phyloP scores from a whole-genome alignment of 2,329 filamentous ascomycete genomes.

The Sporothrix mexicana region DNA sequence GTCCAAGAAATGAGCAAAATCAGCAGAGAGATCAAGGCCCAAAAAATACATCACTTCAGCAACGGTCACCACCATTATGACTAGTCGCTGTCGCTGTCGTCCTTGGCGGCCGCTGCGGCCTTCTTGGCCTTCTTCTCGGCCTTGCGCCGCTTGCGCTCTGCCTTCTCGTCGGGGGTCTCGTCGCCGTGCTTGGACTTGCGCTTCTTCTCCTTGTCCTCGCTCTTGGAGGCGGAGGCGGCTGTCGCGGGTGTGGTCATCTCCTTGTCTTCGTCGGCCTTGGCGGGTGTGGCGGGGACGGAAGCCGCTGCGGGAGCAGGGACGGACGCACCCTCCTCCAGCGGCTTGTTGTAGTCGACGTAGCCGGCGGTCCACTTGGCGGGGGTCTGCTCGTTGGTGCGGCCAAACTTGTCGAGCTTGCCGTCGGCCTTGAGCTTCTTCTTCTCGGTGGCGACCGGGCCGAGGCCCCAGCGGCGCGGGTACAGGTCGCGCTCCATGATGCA shows the following conservation, averaged over 20 bases:
- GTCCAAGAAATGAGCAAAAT: too few relatives aligned
- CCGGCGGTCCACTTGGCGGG: conserved; percentile 90
- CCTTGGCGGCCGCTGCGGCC: conserved; percentile 36
- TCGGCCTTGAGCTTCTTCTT: conserved; percentile 99
- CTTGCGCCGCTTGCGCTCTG: conserved; percentile 44
- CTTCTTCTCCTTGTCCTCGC: conserved; percentile 68
- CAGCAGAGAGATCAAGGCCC: neutral
- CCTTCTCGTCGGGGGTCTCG: conserved; percentile 71
- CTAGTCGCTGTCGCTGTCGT: conserved; percentile 40
- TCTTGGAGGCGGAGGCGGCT: conserved; percentile 37
- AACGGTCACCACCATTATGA: neutral
- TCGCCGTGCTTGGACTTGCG: conserved; percentile 76
- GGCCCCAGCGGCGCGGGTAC: conserved; percentile 95
- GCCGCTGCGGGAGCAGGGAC: conserved; percentile 53
- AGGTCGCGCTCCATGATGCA: conserved; percentile 99
- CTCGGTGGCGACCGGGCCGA: conserved; percentile 89
- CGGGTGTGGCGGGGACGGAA: conserved; percentile 46
- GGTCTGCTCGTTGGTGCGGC: conserved; percentile 88
- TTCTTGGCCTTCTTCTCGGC: conserved; percentile 45
- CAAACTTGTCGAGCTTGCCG: conserved; percentile 98
- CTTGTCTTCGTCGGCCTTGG: conserved; percentile 41
- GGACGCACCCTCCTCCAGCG: conserved; percentile 50
- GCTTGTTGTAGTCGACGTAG: conserved; percentile 86
- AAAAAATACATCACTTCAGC: conserved; percentile 7
- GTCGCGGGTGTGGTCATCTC: conserved; percentile 40